A percentile compares a stretch with the other conserved stretches of the same genome.
Evolutionary conservation across 306 rosid species (phyloP).

Genomic region (Medicago truncatula): DNA sequence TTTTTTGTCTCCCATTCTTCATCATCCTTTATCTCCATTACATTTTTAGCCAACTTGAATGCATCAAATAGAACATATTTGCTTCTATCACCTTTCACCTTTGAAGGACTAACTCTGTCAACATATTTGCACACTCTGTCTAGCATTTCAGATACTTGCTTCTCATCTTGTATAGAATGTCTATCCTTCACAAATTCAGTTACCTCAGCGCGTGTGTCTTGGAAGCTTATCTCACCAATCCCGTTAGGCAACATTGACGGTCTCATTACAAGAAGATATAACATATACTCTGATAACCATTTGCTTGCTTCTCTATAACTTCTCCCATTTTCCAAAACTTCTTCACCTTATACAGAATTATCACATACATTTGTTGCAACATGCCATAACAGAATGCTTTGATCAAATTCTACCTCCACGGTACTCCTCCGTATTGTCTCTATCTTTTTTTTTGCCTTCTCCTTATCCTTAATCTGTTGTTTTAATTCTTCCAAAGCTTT

Average conservation of each 20-base stretch:
- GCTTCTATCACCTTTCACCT: constrained; percentile 46
- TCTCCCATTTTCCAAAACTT: neutral
- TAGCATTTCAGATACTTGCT: constrained; percentile 14
- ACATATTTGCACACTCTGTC: neutral
- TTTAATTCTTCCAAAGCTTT: neutral
- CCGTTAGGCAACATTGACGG: constrained; percentile 46
- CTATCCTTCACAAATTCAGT: constrained; percentile 33
- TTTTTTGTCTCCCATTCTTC: neutral
- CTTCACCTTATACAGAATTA: neutral
- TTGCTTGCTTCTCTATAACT: constrained; percentile 30
- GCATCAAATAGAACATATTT: constrained; percentile 48
- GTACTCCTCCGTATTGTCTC: neutral
- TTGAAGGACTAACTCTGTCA: constrained; percentile 18
- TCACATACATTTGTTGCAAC: constrained; percentile 41
- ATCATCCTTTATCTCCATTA: neutral
- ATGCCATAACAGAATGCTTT: constrained; percentile 47
- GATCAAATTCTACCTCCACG: constrained; percentile 32
- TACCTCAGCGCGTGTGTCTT: constrained; percentile 53
- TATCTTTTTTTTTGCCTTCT: neutral
- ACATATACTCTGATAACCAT: constrained; percentile 42
- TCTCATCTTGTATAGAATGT: neutral
- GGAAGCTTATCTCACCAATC: constrained; percentile 43
- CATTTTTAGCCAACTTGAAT: constrained; percentile 24
- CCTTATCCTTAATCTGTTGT: neutral
- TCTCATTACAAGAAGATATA: constrained; percentile 41